Evolutionary conservation across 179 eudicot genomes (phyloP).

Genomic region (Patellifolia procumbens): DNA sequence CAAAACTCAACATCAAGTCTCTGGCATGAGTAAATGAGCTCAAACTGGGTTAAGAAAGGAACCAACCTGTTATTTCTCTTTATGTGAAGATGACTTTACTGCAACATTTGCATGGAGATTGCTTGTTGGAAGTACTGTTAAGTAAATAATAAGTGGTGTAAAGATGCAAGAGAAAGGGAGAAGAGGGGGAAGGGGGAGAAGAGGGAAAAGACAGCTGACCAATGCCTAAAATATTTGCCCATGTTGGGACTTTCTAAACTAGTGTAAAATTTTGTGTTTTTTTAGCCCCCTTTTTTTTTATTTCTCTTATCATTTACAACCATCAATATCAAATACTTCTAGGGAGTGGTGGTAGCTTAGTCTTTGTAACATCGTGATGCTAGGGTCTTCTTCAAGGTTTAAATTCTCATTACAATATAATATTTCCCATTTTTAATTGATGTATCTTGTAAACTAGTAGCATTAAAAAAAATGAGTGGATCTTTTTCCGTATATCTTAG

Average conservation of each 20-base stretch:
- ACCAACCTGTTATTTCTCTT: neutral
- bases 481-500: too few species aligned
- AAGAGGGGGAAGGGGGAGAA: neutral
- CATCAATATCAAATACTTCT: too few species aligned
- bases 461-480: too few species aligned
- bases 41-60: neutral
- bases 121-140: slow-evolving; percentile 11
- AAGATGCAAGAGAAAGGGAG: neutral
- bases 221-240: slow-evolving; percentile 1
- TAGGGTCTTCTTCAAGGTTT: too few species aligned
- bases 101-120: slow-evolving; percentile 27
- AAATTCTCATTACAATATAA: too few species aligned
- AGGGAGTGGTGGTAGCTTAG: too few species aligned
- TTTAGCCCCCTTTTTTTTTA: too few species aligned
- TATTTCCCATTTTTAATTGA: too few species aligned
- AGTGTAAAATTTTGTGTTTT: neutral
- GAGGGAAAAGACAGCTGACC: slow-evolving; percentile 28
- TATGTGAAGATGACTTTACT: neutral
- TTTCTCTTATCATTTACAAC: too few species aligned
- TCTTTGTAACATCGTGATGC: too few species aligned
- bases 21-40: slow-evolving; percentile 13
- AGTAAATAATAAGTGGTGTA: neutral
- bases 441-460: too few species aligned
- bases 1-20: too few species aligned
- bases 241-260: slow-evolving; percentile 12